Evolutionary conservation across 2,329 filamentous ascomycete genomes (phyloP).

Genomic region (Beauveria bassiana): DNA sequence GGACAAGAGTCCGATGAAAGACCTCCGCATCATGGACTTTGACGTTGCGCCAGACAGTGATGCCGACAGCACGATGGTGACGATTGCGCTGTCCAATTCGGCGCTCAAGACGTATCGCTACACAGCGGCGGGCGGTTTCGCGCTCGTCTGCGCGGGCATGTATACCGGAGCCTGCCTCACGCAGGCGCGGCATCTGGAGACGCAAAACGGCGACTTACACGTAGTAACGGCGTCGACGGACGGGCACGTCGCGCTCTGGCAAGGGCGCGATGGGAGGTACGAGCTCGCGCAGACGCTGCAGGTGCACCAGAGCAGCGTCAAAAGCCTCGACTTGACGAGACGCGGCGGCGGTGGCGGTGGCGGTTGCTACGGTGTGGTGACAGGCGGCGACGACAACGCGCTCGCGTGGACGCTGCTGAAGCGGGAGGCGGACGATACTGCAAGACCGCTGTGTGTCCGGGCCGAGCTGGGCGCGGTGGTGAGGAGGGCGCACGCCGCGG

Average conservation of each 20-base stretch:
- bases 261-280: conserved; percentile 16
- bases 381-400: conserved; percentile 84
- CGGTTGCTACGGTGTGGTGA: conserved; percentile 45
- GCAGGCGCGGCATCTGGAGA: conserved; percentile 43
- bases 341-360: conserved; percentile 13
- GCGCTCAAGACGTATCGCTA: conserved; percentile 57
- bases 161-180: conserved; percentile 74
- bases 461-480: conserved; percentile 23
- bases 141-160: conserved; percentile 41
- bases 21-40: conserved; percentile 77
- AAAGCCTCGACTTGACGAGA: conserved; percentile 45
- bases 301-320: conserved; percentile 77
- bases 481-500: conserved; percentile 60
- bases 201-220: conserved; percentile 21
- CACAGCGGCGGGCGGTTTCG: conserved; percentile 32
- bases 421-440: conserved; percentile 1
- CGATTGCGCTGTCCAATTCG: conserved; percentile 79
- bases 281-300: conserved; percentile 27
- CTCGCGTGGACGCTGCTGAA: conserved; percentile 47
- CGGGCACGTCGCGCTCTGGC: conserved; percentile 62
- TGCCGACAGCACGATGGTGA: conserved; percentile 41
- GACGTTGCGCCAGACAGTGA: conserved; percentile 37
- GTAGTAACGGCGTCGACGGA: conserved; percentile 73
- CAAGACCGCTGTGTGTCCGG: not conserved
- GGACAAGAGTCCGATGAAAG: conserved; percentile 44